Conservation (phyloP, 129 eudicot genomes). For the Saposhnikovia divaricata region DNA sequence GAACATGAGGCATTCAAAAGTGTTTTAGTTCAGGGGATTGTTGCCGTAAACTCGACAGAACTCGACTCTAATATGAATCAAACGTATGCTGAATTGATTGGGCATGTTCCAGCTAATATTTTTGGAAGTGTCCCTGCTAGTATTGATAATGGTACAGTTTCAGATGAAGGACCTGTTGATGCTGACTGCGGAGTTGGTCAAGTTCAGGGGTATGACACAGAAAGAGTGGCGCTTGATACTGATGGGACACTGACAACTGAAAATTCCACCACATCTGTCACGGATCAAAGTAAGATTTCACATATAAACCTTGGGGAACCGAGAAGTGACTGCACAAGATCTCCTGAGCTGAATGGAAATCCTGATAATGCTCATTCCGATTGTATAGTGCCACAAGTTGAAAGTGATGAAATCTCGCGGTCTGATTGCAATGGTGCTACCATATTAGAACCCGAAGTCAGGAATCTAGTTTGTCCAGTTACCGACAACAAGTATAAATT, state of each 20-base stretch:
- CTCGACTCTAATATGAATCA: background rate
- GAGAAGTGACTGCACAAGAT: background rate
- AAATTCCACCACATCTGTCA: background rate
- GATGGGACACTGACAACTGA: conserved; percentile 8
- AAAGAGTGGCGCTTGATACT: conserved; percentile 5
- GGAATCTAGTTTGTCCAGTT: conserved; percentile 14
- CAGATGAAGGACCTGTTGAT: background rate
- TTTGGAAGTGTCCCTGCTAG: conserved; percentile 5
- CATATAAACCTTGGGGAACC: background rate
- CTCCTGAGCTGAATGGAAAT: conserved; percentile 1
- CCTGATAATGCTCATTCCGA: background rate
- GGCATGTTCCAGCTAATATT: conserved; percentile 15
- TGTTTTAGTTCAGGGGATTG: conserved; percentile 1
- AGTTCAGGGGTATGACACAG: conserved; percentile 9
- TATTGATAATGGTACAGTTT: background rate
- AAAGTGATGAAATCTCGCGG: conserved; percentile 16
- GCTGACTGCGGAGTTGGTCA: background rate
- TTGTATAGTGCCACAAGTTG: conserved; percentile 17
- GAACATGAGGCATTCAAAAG: background rate
- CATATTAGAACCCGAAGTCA: conserved; percentile 22
- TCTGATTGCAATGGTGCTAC: conserved; percentile 19
- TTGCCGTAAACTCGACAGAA: background rate
- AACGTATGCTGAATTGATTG: conserved; percentile 7
- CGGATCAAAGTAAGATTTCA: background rate
- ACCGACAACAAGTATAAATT: conserved; percentile 20